Evolutionary conservation across 2,329 filamentous ascomycete species (phyloP).

Genomic region (Phoma herbarum): DNA sequence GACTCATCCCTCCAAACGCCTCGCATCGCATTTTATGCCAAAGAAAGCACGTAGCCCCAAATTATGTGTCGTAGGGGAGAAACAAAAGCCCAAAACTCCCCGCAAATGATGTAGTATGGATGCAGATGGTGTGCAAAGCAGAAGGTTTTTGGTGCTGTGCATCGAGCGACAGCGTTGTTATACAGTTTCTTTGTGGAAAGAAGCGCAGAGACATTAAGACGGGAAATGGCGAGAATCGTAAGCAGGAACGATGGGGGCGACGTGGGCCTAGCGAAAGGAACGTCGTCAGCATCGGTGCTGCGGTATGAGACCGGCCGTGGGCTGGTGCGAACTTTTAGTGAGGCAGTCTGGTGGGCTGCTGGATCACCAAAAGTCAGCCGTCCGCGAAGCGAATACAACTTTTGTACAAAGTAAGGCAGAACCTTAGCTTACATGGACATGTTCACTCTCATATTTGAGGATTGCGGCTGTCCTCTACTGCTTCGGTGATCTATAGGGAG

Average conservation of each 20-base stretch:
- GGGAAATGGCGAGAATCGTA: conserved; percentile 6
- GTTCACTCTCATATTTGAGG: conserved; percentile 6
- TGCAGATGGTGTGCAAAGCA: conserved; percentile 16
- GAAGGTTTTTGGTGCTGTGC: conserved; percentile 22
- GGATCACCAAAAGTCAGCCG: conserved; percentile 45
- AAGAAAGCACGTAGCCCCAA: conserved; percentile 11
- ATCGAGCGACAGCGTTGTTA: conserved; percentile 19
- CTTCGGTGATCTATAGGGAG: conserved; percentile 43
- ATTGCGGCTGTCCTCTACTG: conserved; percentile 35
- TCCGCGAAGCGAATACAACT: conserved; percentile 39
- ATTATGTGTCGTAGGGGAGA: conserved; percentile 15
- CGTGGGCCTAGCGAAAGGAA: conserved; percentile 53
- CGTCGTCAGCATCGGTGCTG: conserved; percentile 29
- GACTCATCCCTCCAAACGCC: conserved; percentile 13
- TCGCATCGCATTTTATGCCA: conserved; percentile 22
- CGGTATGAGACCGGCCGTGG: conserved; percentile 28
- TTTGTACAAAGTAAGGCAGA: conserved; percentile 47
- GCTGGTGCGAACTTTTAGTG: conserved; percentile 30
- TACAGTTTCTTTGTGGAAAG: conserved; percentile 22
- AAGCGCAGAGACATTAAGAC: conserved; percentile 20
- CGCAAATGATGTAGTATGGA: conserved; percentile 31
- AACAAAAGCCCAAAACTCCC: conserved; percentile 27
- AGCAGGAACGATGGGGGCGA: conserved; percentile 18
- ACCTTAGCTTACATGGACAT: conserved; percentile 44
- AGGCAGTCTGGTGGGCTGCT: conserved; percentile 30